Base-by-base conservation (phyloP, 306 rosid species). In the Castanopsis chinensis region DNA sequence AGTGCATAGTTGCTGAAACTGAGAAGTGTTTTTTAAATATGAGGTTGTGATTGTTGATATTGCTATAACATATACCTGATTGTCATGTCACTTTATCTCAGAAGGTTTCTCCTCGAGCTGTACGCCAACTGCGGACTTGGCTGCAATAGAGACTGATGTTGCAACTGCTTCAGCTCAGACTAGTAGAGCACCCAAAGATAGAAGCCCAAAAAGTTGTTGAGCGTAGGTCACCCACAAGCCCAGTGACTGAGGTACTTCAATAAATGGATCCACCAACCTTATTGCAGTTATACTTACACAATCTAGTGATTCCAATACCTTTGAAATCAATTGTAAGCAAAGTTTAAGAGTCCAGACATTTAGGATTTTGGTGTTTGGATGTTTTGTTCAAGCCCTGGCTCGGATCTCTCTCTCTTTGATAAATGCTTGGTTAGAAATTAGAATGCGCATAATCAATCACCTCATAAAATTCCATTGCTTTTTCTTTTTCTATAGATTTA, bases 151-250 rank as follows among this genome's bases (percentile, higher is more conserved):
- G 55, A 82, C 79, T 52, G 87, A 85, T 45, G 77, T 92, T 74
- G 86, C 85, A 28, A 87, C 94, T 71, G 81, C 92, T 19, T 84
- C 82, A 9, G 80, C 79, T 77, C 92, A 85, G 82, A 65, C 86
- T 74, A 89, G 54, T 78, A 88, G 82, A 85, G 53, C 68, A 69
- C 76, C 97, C 9, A 91, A 95, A 80, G 98, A 91, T 32, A 87
- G 87, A 89, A 96, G 99, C 83, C 96, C 98, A 60, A 93, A n/a
- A 93, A 87, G 84, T 91, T 69, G 58, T 27, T 11, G 94, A 93
- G 72, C 93, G 97, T 23, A 86, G 73, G 83, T 96, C 99, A 21
- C 97, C 99, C 3, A 83, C 93, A 83, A 93, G 97, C 84, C 93
- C 97, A 0, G 82, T 86, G 74, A 81, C 90, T 7, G 98, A 96